Percentiles rank a stretch among this genome's conserved stretches.
Conservation (phyloP, 352 stramenopile genomes). For the Pythium insidiosum region DNA sequence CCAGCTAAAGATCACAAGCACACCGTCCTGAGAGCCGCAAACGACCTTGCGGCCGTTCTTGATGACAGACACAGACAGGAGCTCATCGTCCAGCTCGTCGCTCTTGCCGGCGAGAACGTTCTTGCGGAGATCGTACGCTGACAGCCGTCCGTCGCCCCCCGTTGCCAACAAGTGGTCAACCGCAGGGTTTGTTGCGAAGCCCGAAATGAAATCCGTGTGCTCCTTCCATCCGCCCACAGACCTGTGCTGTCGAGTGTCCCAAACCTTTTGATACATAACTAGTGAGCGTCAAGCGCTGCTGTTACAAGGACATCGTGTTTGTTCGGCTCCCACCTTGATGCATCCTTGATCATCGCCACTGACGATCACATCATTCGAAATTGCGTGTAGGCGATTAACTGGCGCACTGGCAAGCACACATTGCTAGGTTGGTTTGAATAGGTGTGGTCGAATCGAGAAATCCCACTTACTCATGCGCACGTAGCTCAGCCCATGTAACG, state of each 20-base stretch:
- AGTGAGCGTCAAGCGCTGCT: no score
- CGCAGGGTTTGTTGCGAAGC: constrained; percentile 79
- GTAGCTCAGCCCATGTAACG: constrained; percentile 69
- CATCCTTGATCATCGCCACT: constrained; percentile 78
- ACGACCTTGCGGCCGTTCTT: constrained; percentile 92
- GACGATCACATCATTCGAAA: constrained; percentile 62
- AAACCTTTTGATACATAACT: constrained; percentile 53
- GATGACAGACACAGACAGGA: constrained; percentile 65
- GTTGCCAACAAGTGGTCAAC: constrained; percentile 85
- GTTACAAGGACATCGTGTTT: background rate
- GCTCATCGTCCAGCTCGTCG: constrained; percentile 77
- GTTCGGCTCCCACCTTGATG: constrained; percentile 33
- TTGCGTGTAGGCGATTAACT: constrained; percentile 67
- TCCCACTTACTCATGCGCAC: constrained; percentile 58
- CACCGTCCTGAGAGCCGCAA: constrained; percentile 92
- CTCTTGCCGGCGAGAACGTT: constrained; percentile 75
- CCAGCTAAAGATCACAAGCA: constrained; percentile 94
- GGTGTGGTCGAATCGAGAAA: no score
- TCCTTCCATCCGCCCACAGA: constrained; percentile 88
- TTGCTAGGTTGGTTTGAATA: no score
- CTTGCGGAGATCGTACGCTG: constrained; percentile 87
- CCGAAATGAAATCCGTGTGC: constrained; percentile 94
- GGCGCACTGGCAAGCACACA: constrained; percentile 15
- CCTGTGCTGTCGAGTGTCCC: constrained; percentile 78
- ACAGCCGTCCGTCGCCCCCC: constrained; percentile 88